These are phyloP conservation scores for Coffea eugenioides DNA, from an alignment of 257 asterid genomes.

Conservation along the genomic window DNA sequence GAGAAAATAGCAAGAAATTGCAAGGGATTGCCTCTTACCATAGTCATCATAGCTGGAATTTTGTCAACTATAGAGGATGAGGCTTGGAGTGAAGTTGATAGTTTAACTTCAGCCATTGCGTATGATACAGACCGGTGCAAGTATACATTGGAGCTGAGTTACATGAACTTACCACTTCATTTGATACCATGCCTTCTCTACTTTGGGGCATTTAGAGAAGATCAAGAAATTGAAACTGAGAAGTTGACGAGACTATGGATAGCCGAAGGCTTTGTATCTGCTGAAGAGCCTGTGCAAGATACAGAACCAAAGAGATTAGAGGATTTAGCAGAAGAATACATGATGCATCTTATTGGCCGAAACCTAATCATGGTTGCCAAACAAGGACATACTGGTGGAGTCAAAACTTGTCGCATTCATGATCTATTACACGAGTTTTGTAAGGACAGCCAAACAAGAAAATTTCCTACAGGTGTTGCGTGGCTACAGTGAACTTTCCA, in stretches of 20 bases:
- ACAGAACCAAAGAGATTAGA: not conserved
- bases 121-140: not conserved
- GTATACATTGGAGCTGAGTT: slow-evolving; percentile 4
- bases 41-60: slow-evolving; percentile 4
- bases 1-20: too few relatives aligned
- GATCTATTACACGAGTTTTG: slow-evolving; percentile 4
- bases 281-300: not conserved
- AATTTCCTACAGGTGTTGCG: not conserved
- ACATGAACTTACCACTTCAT: not conserved
- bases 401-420: slow-evolving; percentile 4
- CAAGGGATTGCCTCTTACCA: not conserved
- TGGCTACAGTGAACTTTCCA: not conserved
- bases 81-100: not conserved
- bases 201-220: slow-evolving; percentile 9
- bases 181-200: not conserved
- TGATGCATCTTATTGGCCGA: not conserved
- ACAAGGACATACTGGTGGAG: not conserved
- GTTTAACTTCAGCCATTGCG: too few relatives aligned
- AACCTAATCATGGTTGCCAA: not conserved
- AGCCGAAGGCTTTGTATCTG: slow-evolving; percentile 7
- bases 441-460: not conserved
- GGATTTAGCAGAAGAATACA: not conserved
- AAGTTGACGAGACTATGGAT: slow-evolving; percentile 5
- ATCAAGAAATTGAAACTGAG: not conserved
- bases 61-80: not conserved